These are phyloP conservation scores for Helianthus tuberosus DNA, from an alignment of 129 eudicot species.

Conservation along the genomic window DNA sequence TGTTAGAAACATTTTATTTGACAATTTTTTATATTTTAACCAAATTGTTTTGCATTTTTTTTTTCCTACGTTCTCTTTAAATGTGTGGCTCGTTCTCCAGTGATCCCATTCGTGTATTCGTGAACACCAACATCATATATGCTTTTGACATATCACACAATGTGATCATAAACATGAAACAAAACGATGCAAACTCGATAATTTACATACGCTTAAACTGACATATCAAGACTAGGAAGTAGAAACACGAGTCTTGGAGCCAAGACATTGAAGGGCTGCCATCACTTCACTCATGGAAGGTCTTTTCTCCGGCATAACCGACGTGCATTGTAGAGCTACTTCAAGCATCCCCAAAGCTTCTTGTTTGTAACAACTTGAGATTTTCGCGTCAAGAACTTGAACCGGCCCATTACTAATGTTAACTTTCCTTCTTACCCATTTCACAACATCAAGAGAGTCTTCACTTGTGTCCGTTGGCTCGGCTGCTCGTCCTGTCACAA, in stretches of 20 bases:
- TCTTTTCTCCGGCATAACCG: slow-evolving; percentile 74
- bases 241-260: slow-evolving; percentile 32
- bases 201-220: slow-evolving; percentile 29
- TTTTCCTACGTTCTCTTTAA: too few relatives aligned
- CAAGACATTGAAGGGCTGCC: slow-evolving; percentile 59
- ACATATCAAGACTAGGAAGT: slow-evolving; percentile 3
- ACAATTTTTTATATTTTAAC: too few relatives aligned
- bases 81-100: too few relatives aligned
- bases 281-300: slow-evolving; percentile 79
- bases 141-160: slow-evolving; percentile 24
- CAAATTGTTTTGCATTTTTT: too few relatives aligned
- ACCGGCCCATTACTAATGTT: slow-evolving; percentile 68
- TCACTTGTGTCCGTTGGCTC: slow-evolving; percentile 46
- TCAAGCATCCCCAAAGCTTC: slow-evolving; percentile 72
- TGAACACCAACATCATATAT: slow-evolving; percentile 17
- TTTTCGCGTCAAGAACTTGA: slow-evolving; percentile 69
- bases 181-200: slow-evolving; percentile 34
- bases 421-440: slow-evolving; percentile 84
- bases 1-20: too few relatives aligned
- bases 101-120: not conserved
- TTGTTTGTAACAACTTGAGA: slow-evolving; percentile 44
- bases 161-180: slow-evolving; percentile 15
- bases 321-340: slow-evolving; percentile 63
- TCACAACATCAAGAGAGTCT: slow-evolving; percentile 65
- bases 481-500: slow-evolving; percentile 76